Percentiles rank a stretch among this genome's conserved stretches.
Evolutionary conservation across 2,329 filamentous ascomycete species (phyloP).

Genomic region (Diaporthe sp.): DNA sequence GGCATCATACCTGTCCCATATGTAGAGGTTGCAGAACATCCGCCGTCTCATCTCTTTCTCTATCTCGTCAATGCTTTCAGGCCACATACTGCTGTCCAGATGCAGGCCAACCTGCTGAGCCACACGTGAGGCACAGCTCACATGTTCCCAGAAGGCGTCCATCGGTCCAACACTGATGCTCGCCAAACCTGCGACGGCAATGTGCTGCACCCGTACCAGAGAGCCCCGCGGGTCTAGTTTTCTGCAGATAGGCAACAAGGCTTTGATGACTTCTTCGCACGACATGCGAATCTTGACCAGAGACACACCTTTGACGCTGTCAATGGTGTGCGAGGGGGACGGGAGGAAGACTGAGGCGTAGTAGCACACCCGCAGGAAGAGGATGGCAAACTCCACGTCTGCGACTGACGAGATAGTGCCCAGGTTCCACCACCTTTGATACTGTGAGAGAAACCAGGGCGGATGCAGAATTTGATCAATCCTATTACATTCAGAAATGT

Average conservation of each 20-base stretch:
- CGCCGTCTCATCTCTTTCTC: background rate
- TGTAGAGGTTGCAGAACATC: background rate
- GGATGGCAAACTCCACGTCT: background rate
- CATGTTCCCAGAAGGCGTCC: background rate
- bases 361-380: background rate
- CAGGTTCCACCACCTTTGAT: background rate
- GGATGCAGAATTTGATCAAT: background rate
- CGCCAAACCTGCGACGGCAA: background rate
- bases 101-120: background rate
- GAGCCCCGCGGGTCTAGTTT: background rate
- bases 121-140: background rate
- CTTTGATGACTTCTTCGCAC: background rate
- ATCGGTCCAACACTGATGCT: background rate
- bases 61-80: background rate
- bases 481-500: background rate
- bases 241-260: background rate
- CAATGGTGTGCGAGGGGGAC: background rate
- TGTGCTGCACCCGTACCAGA: background rate
- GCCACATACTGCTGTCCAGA: background rate
- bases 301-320: background rate
- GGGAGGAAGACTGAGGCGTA: background rate
- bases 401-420: background rate
- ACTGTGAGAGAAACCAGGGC: background rate
- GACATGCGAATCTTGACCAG: background rate
- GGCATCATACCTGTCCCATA: background rate